A percentile compares a stretch with the other conserved stretches of the same genome.
Evolutionary conservation across 1,284 basidiomycete genomes (phyloP).

Genomic region (Boletellus deceptivus): DNA sequence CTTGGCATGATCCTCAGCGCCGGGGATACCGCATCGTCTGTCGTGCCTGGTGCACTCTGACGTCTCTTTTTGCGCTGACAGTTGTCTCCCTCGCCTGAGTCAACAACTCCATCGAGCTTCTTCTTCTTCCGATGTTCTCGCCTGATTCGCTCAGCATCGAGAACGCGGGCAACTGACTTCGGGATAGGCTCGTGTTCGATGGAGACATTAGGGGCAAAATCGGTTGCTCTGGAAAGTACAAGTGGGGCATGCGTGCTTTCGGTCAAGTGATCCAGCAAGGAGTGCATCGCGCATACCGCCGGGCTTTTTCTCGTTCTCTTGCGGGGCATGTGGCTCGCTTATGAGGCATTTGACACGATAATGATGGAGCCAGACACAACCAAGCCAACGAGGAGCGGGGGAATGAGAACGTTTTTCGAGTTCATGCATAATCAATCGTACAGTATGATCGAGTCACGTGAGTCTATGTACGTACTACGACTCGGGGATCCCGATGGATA

Average conservation of each 20-base stretch:
- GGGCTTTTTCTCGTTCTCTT: constrained; percentile 40
- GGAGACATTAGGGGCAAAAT: constrained; percentile 45
- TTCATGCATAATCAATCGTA: background rate
- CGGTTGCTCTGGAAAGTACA: constrained; percentile 41
- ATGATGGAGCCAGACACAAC: constrained; percentile 11
- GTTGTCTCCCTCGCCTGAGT: constrained; percentile 26
- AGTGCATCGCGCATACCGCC: constrained; percentile 36
- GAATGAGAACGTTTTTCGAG: constrained; percentile 18
- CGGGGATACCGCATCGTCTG: constrained; percentile 21
- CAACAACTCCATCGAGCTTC: constrained; percentile 35
- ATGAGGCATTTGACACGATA: constrained; percentile 53
- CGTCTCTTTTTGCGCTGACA: constrained; percentile 40
- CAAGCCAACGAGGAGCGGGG: background rate
- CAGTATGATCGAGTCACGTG: constrained; percentile 19
- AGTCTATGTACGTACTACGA: too few relatives aligned
- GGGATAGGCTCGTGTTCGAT: constrained; percentile 58
- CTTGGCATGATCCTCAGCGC: constrained; percentile 55
- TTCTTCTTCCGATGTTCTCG: constrained; percentile 54
- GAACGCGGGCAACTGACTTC: constrained; percentile 59
- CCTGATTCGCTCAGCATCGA: constrained; percentile 60
- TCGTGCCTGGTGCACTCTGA: constrained; percentile 21
- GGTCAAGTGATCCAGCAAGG: background rate
- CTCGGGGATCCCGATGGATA: background rate
- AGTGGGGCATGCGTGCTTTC: background rate
- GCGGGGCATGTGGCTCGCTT: constrained; percentile 56